phyloP scores from a whole-genome alignment of 352 stramenopile species.

The Hyphochytrium catenoides region DNA sequence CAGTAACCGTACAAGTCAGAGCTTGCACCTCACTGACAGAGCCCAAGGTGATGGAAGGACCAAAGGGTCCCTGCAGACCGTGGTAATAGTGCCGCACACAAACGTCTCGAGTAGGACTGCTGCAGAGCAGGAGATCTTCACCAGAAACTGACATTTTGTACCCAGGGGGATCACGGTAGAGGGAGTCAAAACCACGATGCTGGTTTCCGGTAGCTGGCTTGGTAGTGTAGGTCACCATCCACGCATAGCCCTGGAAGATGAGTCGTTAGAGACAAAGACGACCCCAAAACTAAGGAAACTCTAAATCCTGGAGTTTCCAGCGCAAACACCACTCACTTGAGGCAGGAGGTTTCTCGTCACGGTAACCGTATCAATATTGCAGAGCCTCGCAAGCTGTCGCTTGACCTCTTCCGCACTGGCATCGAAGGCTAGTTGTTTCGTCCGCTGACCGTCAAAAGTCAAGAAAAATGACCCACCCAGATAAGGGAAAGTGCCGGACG shows the following conservation, averaged over 20 bases:
- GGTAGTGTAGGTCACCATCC: conserved; percentile 37
- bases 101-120: conserved; percentile 11
- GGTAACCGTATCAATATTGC: conserved; percentile 23
- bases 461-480: conserved; percentile 62
- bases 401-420: conserved; percentile 54
- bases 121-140: conserved; percentile 29
- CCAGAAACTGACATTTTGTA: conserved; percentile 27
- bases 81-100: conserved; percentile 23
- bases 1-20: conserved; percentile 17
- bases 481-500: conserved; percentile 16
- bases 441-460: conserved; percentile 59
- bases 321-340: conserved; percentile 12
- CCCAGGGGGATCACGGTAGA: conserved; percentile 14
- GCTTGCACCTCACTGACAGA: conserved; percentile 25
- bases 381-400: conserved; percentile 17
- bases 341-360: conserved; percentile 26
- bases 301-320: too few species aligned
- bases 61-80: conserved; percentile 11
- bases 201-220: conserved; percentile 24
- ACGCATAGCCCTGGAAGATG: conserved; percentile 28
- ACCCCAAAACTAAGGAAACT: too few species aligned
- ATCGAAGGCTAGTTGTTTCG: conserved; percentile 52
- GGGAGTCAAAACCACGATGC: conserved; percentile 19
- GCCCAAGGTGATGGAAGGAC: conserved; percentile 17
- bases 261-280: background rate